A percentile compares a stretch with the other conserved stretches of the same genome.
phyloP scores from a whole-genome alignment of 805 yeast species.

The Myxozyma geophila region DNA sequence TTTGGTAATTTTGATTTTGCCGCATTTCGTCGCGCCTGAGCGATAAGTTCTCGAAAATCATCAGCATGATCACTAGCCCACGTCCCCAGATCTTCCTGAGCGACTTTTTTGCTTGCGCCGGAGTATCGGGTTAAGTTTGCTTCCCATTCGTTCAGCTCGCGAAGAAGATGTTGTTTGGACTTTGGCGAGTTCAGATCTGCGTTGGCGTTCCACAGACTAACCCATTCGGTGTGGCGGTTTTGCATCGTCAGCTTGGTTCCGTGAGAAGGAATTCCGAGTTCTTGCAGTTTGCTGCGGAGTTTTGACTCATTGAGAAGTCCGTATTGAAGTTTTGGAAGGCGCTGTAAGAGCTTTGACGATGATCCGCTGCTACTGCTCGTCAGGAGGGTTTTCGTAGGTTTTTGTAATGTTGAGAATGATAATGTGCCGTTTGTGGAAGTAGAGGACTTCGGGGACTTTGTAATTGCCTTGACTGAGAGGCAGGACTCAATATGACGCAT shows the following conservation, averaged over 20 bases:
- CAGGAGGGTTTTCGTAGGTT: neutral
- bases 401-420: slow-evolving; percentile 1
- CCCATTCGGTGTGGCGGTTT: slow-evolving; percentile 74
- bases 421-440: slow-evolving; percentile 25
- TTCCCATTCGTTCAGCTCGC: slow-evolving; percentile 72
- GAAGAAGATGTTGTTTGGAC: slow-evolving; percentile 58
- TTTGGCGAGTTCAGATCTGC: slow-evolving; percentile 72
- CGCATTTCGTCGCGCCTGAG: too few species aligned
- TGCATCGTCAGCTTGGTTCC: slow-evolving; percentile 73
- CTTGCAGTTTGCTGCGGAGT: slow-evolving; percentile 62
- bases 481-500: slow-evolving; percentile 28
- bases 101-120: slow-evolving; percentile 25
- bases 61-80: slow-evolving; percentile 38
- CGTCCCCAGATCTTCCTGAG: slow-evolving; percentile 34
- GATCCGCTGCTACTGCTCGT: neutral
- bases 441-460: slow-evolving; percentile 14
- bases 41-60: slow-evolving; percentile 33
- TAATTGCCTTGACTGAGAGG: slow-evolving; percentile 3
- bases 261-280: slow-evolving; percentile 58
- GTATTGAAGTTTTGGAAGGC: slow-evolving; percentile 67
- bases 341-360: slow-evolving; percentile 27
- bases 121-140: slow-evolving; percentile 41
- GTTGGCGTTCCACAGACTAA: slow-evolving; percentile 79
- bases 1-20: slow-evolving; percentile 5
- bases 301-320: slow-evolving; percentile 61